Evolutionary conservation across 176 grass and related monocot genomes (phyloP).

Genomic region (maize (Zea mays)): DNA sequence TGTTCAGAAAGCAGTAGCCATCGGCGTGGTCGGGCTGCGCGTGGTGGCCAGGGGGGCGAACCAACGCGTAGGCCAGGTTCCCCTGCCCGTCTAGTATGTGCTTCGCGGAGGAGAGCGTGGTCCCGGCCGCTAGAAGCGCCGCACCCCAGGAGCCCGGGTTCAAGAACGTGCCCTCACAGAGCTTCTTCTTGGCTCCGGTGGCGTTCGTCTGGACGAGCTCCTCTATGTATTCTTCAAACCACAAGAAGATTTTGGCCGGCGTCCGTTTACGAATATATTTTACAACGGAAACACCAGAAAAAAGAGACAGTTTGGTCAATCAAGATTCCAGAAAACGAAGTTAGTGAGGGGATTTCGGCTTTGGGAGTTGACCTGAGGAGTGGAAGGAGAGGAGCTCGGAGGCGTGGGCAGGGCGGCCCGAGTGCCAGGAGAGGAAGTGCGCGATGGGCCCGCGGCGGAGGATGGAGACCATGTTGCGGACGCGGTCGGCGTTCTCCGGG

Average conservation of each 20-base stretch:
- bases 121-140: constrained; percentile 71
- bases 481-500: constrained; percentile 83
- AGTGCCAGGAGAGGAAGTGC: constrained; percentile 71
- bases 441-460: constrained; percentile 75
- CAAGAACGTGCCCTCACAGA: constrained; percentile 70
- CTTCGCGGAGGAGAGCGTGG: constrained; percentile 68
- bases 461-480: constrained; percentile 95
- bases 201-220: constrained; percentile 69
- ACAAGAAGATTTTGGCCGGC: neutral
- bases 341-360: neutral
- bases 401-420: constrained; percentile 58
- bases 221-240: constrained; percentile 76
- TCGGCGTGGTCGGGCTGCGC: constrained; percentile 70
- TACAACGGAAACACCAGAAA: neutral
- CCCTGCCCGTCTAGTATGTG: constrained; percentile 67
- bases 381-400: constrained; percentile 77
- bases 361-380: constrained; percentile 46
- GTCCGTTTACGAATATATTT: neutral
- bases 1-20: constrained; percentile 94
- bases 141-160: constrained; percentile 88
- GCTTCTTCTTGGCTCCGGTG: constrained; percentile 64
- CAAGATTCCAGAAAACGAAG: too few relatives aligned
- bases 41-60: constrained; percentile 86
- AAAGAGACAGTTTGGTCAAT: neutral
- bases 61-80: constrained; percentile 70